Evolutionary conservation across 2,329 filamentous ascomycete genomes (phyloP), one percentile per base, ranked within the genome.

Genomic region (Sporothrix protearum): DNA sequence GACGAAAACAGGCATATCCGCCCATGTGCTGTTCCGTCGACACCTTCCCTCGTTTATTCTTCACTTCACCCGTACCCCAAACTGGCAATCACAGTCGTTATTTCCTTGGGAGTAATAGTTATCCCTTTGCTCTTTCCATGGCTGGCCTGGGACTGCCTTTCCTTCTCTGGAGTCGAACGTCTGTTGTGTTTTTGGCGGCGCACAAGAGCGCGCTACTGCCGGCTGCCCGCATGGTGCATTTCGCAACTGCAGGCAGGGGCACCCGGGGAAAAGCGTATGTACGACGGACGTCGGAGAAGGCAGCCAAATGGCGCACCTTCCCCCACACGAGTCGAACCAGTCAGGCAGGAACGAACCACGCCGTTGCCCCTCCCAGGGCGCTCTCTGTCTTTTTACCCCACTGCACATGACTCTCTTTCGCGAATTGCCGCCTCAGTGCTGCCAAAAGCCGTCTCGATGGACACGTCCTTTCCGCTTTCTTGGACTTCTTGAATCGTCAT

Each of bases 241-340:
- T 67, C 36, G 25, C 45, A 51, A 47, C 5, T 64, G 22, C 61
- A 66, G 63, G 64, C 64, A 36, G 47, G 64, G 30, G 45, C 22
- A 8, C 69, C 28, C 39, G 51, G 49, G 14, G 39, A 6, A 71
- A 59, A 68, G 49, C 70, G 70, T 71, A 71, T 71, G 70, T 71
- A 71, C 70, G 70, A 71, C 70, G 70, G 70, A 71, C 39, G 39
- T 71, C 64, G 70, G 63, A 71, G 69, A 30, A 36, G 36, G 45
- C 42, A 47, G 42, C 42, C 14, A 47, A 47, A 47, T 14, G 49
- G n/a, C 49, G 28, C 45, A 14, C 45, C 64, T 51, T 51, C 30
- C 64, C 64, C 64, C 45, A 67, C 64, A 53, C 45, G 1, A 47
- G 19, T 28, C 25, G 14, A 47, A 22, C n/a, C 49, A 66, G 7